phyloP scores from a whole-genome alignment of 495 filamentous ascomycete species.

The Bacidia gigantensis region DNA sequence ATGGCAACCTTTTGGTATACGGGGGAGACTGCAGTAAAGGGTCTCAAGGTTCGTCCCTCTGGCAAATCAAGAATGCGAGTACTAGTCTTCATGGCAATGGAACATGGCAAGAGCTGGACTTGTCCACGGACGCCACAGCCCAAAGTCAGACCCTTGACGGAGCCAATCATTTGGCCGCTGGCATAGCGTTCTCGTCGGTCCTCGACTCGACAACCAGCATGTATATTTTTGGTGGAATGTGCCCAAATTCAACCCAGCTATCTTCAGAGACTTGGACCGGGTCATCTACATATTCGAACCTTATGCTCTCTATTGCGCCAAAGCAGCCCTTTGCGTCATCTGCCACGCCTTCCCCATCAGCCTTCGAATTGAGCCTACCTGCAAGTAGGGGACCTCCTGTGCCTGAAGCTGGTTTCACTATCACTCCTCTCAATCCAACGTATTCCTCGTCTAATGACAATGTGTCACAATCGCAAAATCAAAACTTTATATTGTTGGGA shows the following conservation, averaged over 20 bases:
- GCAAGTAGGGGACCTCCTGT: constrained; percentile 48
- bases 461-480: constrained; percentile 42
- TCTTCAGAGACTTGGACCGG: constrained; percentile 41
- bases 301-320: constrained; percentile 49
- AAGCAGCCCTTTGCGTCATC: constrained; percentile 17
- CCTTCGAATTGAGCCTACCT: constrained; percentile 29
- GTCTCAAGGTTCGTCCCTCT: constrained; percentile 32
- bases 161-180: constrained; percentile 53
- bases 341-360: constrained; percentile 2
- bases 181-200: constrained; percentile 51
- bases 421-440: constrained; percentile 56
- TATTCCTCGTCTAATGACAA: constrained; percentile 36
- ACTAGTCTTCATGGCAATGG: constrained; percentile 35
- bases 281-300: constrained; percentile 60
- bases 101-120: constrained; percentile 34
- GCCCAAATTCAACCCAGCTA: constrained; percentile 38
- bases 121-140: constrained; percentile 21
- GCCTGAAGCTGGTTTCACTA: constrained; percentile 73
- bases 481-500: constrained; percentile 67
- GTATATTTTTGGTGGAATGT: constrained; percentile 84
- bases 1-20: constrained; percentile 55
- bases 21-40: constrained; percentile 49
- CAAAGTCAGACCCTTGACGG: constrained; percentile 26
- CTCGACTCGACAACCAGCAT: constrained; percentile 38
- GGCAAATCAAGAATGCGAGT: constrained; percentile 38